Conservation (phyloP, 108 stramenopile species). For the Aurantiochytrium sp. region DNA sequence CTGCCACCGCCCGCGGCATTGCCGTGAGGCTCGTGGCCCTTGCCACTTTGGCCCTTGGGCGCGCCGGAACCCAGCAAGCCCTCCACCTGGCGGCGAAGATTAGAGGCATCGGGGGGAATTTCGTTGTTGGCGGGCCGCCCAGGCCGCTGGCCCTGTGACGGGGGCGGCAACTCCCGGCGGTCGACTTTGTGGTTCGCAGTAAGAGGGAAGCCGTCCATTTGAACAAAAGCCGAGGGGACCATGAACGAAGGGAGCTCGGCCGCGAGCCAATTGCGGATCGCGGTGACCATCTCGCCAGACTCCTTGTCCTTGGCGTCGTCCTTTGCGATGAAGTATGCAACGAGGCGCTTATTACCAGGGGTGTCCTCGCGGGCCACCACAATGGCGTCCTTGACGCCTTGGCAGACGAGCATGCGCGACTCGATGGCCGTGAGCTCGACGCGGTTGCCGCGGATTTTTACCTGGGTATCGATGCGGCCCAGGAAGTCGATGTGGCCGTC, state of each 20-base stretch:
- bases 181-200: slow-evolving; percentile 21
- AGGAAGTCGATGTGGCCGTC: slow-evolving; percentile 36
- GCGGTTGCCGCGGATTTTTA: slow-evolving; percentile 40
- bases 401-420: neutral
- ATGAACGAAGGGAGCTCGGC: neutral
- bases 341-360: neutral
- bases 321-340: neutral
- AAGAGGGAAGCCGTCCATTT: neutral
- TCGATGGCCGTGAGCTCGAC: slow-evolving; percentile 43
- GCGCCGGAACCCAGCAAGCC: too few species aligned
- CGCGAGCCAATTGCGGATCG: neutral
- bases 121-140: too few species aligned
- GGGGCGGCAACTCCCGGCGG: neutral
- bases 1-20: neutral
- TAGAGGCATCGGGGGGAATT: neutral
- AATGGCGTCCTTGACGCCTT: neutral
- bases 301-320: neutral
- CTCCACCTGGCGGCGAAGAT: neutral
- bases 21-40: too few species aligned
- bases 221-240: neutral
- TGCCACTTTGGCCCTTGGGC: too few species aligned
- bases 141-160: too few species aligned
- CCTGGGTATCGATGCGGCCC: slow-evolving; percentile 36
- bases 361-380: slow-evolving; percentile 16
- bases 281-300: neutral